Evolutionary conservation across 768 basidiomycete species (phyloP), one percentile per base, ranked within the genome.

Genomic region (Gyrodon lividus): DNA sequence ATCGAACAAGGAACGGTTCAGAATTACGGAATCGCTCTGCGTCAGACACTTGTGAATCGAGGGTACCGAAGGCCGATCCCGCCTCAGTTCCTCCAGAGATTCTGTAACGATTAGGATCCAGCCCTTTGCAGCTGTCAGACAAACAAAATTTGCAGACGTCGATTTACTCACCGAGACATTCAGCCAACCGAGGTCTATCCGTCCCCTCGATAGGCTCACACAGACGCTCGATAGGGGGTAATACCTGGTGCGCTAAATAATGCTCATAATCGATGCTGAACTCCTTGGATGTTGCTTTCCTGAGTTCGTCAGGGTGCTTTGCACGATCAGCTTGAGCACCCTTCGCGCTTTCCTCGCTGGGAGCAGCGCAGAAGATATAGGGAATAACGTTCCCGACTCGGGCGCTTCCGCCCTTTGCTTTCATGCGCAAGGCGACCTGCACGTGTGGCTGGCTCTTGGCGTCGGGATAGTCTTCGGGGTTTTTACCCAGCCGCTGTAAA

Each of bases 191-290:
- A 6, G 94, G 76, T 23, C 91, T 81, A 60, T 98, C 96, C 0
- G 95, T 98, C 6, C 95, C 96, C 59, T 97, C 92, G 40, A 99
- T 98, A 2, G 91, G 87, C 38, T 97, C 97, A 65, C 97, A 99
- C 43, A 99, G 72, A 58, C 97, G 86, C 63, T 97, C 91, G 50
- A 98, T 86, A 0, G 97, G 95, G 4, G 97, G 97, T 3, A 99
- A 73, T 28, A 99, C 82, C 71, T 99, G 97, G 23, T 91, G 82
- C 4, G 88, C 82, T 8, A 99, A 76, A 68, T 98, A 99, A 67
- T 89, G 82, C 56, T 97, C 91, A 65, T 86, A 92, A 69, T 98
- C 97, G 42, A 97, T 89, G 52, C 80, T 83, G 43, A 91, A 61
- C 37, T 81, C 83, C 3, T 56, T 45, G 9, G 78, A 72, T 0